phyloP scores from a whole-genome alignment of 345 rosid species.

The Salix suchowensis region DNA sequence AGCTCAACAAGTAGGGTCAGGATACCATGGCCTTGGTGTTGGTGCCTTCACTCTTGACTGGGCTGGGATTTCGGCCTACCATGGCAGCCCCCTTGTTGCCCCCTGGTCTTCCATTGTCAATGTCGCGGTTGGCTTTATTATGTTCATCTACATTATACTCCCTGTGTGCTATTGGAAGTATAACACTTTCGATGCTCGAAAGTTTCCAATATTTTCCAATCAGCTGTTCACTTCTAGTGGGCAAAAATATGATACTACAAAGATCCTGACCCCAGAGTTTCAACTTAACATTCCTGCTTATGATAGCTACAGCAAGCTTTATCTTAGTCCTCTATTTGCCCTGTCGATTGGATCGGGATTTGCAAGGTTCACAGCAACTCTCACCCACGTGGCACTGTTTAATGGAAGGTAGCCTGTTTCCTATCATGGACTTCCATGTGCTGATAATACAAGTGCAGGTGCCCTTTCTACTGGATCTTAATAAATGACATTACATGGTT shows the following conservation, averaged over 20 bases:
- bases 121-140: constrained; percentile 81
- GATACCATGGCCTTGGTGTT: constrained; percentile 88
- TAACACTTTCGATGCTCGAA: constrained; percentile 74
- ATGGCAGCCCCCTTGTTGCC: constrained; percentile 91
- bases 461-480: neutral
- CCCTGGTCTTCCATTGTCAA: constrained; percentile 91
- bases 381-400: constrained; percentile 92
- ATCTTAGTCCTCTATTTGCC: constrained; percentile 93
- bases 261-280: constrained; percentile 62
- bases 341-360: constrained; percentile 99
- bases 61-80: constrained; percentile 99
- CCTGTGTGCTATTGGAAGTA: constrained; percentile 97
- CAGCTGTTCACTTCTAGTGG: constrained; percentile 72
- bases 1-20: constrained; percentile 96
- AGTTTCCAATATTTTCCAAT: constrained; percentile 89
- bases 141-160: constrained; percentile 86
- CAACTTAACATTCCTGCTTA: constrained; percentile 64
- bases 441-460: neutral
- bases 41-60: constrained; percentile 96
- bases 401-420: constrained; percentile 65
- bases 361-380: constrained; percentile 88
- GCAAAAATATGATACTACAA: constrained; percentile 77
- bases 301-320: constrained; percentile 74
- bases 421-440: neutral
- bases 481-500: constrained; percentile 3